Evolutionary conservation across 2,329 filamentous ascomycete genomes (phyloP), one percentile per base, ranked within the genome.

Genomic region (Lanzia echinophila): DNA sequence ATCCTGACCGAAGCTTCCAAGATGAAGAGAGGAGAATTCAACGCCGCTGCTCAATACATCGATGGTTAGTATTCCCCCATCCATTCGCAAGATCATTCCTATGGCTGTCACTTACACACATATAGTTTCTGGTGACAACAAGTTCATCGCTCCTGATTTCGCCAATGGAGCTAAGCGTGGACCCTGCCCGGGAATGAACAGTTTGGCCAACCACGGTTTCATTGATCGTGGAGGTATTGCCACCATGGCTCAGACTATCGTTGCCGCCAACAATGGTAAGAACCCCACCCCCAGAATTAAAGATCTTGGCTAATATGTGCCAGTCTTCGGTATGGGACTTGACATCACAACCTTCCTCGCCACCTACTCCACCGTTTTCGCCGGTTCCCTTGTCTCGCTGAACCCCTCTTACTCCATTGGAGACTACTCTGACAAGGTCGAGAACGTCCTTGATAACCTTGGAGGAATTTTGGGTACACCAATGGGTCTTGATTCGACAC

Each of bases 401-500:
- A 31, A 24, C 3, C 34, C 47, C 12, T 20, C 20, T 19, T 15
- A 28, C n/a, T 39, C 34, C 3, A 49, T 49, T 3, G 47, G 47
- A 4, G 34, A 20, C 7, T 2, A 24, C 6, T 45, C 43, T 15
- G 24, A 32, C 15, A 17, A 39, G 17, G 15, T 11, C 2, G 12
- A 24, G 15, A 49, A 49, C 11, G 8, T 50, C 12, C 62, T 71
- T n/a, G 68, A 20, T 13, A 48, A 50, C 62, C 60, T 39, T 3
- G 31, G 47, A 13, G 43, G 33, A 36, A 19, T 54, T 50, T 6
- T 71, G 53, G 38, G 38, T 41, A 41, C 5, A 5, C 74, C 75
- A 0, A 70, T 69, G 12, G 75, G 76, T 3, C 68, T 79, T 3
- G 64, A 66, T 15, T 73, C 74, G 20, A 72, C 72, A 3, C 77